phyloP scores from a whole-genome alignment of 257 asterid genomes.

The Buddleja alternifolia region DNA sequence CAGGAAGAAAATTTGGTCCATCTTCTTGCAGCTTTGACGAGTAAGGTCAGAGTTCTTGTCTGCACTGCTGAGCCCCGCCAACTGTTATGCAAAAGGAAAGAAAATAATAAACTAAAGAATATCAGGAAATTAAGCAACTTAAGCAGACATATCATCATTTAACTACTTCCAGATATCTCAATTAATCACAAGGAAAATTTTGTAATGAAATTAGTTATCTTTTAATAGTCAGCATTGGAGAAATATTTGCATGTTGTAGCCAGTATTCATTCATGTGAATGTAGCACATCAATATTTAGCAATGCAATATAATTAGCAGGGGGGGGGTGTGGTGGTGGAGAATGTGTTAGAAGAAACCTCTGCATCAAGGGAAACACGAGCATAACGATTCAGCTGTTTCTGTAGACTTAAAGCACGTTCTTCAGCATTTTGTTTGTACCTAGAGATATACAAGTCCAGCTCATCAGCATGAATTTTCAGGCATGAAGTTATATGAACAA shows the following conservation, averaged over 20 bases:
- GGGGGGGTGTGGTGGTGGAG: too few relatives aligned
- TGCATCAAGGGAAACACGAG: conserved; percentile 72
- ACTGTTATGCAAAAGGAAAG: conserved; percentile 44
- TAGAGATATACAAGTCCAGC: conserved; percentile 34
- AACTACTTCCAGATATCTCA: background rate
- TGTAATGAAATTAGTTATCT: too few relatives aligned
- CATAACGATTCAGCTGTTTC: conserved; percentile 84
- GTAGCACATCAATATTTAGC: background rate
- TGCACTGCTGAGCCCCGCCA: conserved; percentile 65
- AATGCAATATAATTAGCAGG: conserved; percentile 13
- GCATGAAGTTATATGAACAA: conserved; percentile 19
- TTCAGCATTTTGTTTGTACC: conserved; percentile 78
- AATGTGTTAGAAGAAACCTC: conserved; percentile 57
- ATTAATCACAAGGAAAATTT: background rate
- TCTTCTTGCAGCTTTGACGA: conserved; percentile 74
- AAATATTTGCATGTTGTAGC: background rate
- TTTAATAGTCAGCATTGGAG: too few relatives aligned
- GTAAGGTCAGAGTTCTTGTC: conserved; percentile 67
- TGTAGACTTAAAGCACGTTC: conserved; percentile 61
- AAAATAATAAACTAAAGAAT: too few relatives aligned
- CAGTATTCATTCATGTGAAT: conserved; percentile 1
- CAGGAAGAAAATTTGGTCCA: conserved; percentile 73
- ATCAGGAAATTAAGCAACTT: background rate
- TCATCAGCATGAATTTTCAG: conserved; percentile 26
- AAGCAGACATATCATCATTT: background rate